These are phyloP conservation scores for Citrus inodora DNA, from an alignment of 345 rosid genomes.

Conservation along the genomic window DNA sequence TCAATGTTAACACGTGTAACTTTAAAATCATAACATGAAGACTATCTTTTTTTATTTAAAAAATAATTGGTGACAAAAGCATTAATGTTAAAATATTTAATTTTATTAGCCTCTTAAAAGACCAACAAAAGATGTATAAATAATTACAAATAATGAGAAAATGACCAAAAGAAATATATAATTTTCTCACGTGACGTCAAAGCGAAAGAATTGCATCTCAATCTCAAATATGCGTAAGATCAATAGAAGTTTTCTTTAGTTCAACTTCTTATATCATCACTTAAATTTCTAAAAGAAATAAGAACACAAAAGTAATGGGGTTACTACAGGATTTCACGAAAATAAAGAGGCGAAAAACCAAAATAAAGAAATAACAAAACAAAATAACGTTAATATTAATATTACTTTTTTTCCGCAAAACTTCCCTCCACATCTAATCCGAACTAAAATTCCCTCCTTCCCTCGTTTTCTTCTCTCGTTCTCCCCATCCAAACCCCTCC, in stretches of 20 bases:
- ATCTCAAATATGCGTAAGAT: background rate
- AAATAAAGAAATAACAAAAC: background rate
- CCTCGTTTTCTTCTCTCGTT: conserved; percentile 55
- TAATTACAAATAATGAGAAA: too few species aligned
- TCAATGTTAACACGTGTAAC: too few species aligned
- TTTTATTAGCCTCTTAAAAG: too few species aligned
- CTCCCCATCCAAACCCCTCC: conserved; percentile 9
- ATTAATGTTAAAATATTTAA: too few species aligned
- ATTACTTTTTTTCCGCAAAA: conserved; percentile 7
- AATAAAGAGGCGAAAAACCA: background rate
- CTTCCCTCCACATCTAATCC: conserved; percentile 79
- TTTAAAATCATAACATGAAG: too few species aligned
- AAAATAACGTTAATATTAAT: background rate
- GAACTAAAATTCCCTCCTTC: conserved; percentile 69
- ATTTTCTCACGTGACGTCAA: too few species aligned
- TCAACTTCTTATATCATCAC: background rate
- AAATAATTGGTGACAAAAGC: too few species aligned
- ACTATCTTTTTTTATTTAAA: too few species aligned
- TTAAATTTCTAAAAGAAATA: background rate
- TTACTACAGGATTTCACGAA: background rate
- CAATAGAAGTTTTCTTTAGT: background rate
- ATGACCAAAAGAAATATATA: too few species aligned
- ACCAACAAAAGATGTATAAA: too few species aligned
- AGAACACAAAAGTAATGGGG: background rate
- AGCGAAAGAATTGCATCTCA: too few species aligned